Evolutionary conservation across 441 rosid species (phyloP).

Genomic region (Jatropha podagrica): DNA sequence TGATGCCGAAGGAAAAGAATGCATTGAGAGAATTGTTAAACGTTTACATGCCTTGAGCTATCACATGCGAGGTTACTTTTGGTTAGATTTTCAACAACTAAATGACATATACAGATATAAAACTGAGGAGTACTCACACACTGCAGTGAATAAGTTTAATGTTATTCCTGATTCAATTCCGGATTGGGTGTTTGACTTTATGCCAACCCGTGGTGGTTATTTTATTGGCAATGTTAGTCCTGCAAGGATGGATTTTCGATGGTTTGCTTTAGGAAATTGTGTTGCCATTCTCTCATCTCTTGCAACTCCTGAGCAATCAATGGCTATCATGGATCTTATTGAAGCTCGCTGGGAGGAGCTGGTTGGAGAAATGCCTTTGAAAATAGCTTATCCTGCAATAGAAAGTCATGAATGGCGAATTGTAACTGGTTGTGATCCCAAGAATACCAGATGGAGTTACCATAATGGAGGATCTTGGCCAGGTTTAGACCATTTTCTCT

Average conservation of each 20-base stretch:
- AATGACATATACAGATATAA: constrained; percentile 92
- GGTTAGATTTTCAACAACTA: constrained; percentile 91
- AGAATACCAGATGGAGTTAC: constrained; percentile 96
- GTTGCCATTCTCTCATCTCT: constrained; percentile 80
- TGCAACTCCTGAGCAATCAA: constrained; percentile 86
- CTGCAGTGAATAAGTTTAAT: constrained; percentile 89
- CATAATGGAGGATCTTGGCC: constrained; percentile 99
- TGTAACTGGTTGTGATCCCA: constrained; percentile 90
- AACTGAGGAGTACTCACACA: constrained; percentile 96
- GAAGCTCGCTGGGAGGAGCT: constrained; percentile 93
- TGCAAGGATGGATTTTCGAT: constrained; percentile 91
- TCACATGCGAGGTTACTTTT: constrained; percentile 88
- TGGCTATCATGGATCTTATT: constrained; percentile 94
- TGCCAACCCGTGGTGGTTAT: constrained; percentile 94
- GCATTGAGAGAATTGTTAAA: constrained; percentile 70
- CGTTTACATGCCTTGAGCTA: constrained; percentile 88
- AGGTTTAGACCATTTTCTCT: constrained; percentile 45
- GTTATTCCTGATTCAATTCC: constrained; percentile 97
- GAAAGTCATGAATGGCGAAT: constrained; percentile 87
- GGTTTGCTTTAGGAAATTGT: constrained; percentile 92
- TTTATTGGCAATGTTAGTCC: constrained; percentile 95
- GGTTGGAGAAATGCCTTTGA: constrained; percentile 94
- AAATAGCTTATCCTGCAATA: constrained; percentile 84
- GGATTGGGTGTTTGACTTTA: constrained; percentile 91
- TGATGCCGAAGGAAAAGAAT: constrained; percentile 81